These are phyloP conservation scores for Simplicillium aogashimaense DNA, from an alignment of 2,329 filamentous ascomycete genomes.

Conservation along the genomic window DNA sequence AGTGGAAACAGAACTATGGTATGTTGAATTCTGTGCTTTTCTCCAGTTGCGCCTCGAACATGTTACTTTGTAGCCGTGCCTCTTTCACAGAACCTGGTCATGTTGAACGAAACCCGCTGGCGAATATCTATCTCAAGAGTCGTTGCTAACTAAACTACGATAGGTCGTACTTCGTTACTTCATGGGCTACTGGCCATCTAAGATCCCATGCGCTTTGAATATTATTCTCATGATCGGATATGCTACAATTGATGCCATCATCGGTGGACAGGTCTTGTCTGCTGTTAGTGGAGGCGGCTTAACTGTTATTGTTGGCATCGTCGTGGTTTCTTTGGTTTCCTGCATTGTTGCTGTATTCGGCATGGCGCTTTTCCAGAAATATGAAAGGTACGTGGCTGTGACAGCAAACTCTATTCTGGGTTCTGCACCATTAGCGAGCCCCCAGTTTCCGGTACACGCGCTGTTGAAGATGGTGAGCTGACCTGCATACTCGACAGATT, in stretches of 20 bases:
- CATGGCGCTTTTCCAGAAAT: constrained; percentile 50
- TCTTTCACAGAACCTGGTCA: background rate
- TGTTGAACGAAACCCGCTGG: background rate
- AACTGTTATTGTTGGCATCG: constrained; percentile 63
- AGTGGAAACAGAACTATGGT: constrained; percentile 72
- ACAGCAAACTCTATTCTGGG: too few relatives aligned
- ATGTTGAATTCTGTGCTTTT: background rate
- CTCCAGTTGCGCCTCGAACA: too few relatives aligned
- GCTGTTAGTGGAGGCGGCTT: constrained; percentile 57
- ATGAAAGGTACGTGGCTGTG: constrained; percentile 40
- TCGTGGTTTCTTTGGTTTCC: constrained; percentile 66
- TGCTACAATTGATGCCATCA: constrained; percentile 69
- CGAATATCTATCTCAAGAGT: background rate
- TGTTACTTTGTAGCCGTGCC: background rate
- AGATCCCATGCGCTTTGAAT: constrained; percentile 18
- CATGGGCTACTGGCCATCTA: constrained; percentile 54
- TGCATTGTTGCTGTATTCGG: constrained; percentile 59
- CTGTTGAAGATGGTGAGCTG: too few relatives aligned
- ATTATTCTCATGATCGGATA: constrained; percentile 64
- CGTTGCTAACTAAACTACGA: background rate
- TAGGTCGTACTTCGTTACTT: constrained; percentile 61
- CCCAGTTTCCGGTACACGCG: too few relatives aligned
- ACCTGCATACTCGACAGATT: constrained; percentile 12
- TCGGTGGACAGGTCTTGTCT: constrained; percentile 67
- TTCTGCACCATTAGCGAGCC: too few relatives aligned